Evolutionary conservation across 139 green algal genomes (phyloP).

Genomic region (Chlorella sp.): DNA sequence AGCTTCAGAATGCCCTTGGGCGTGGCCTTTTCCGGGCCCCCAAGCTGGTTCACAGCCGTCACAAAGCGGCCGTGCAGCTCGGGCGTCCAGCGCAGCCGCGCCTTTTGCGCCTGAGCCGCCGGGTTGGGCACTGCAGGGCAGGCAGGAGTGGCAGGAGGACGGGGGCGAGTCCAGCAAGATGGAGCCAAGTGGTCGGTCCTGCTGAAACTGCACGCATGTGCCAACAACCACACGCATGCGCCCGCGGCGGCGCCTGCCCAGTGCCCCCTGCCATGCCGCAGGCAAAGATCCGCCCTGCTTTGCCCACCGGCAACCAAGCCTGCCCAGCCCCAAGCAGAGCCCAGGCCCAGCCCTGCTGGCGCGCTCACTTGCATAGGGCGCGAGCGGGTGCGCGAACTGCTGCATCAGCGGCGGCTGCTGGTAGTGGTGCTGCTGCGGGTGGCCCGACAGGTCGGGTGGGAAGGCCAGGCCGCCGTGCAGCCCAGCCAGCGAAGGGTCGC

Average conservation of each 20-base stretch:
- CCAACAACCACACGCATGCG: background rate
- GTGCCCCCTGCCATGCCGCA: too few relatives aligned
- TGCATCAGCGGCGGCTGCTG: conserved; percentile 26
- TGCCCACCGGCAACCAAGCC: background rate
- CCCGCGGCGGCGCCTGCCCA: too few relatives aligned
- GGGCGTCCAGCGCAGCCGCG: conserved; percentile 77
- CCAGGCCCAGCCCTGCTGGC: background rate
- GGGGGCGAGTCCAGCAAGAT: background rate
- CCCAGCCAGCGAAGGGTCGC: too few relatives aligned
- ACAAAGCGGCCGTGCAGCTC: conserved; percentile 82
- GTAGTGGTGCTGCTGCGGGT: conserved; percentile 23
- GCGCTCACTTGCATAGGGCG: background rate
- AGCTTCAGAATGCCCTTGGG: conserved; percentile 70
- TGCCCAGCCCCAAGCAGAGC: background rate
- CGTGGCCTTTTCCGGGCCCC: conserved; percentile 59
- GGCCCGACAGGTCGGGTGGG: background rate
- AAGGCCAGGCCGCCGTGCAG: conserved; percentile 3
- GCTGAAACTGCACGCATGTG: background rate
- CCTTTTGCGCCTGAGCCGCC: conserved; percentile 32
- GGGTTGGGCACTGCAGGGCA: background rate
- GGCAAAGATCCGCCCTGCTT: background rate
- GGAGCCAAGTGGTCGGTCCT: background rate
- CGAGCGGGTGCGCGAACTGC: conserved; percentile 21
- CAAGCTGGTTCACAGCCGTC: conserved; percentile 67
- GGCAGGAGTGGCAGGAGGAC: background rate